phyloP scores from a whole-genome alignment of 768 basidiomycete species.

The Naganishia onofrii region DNA sequence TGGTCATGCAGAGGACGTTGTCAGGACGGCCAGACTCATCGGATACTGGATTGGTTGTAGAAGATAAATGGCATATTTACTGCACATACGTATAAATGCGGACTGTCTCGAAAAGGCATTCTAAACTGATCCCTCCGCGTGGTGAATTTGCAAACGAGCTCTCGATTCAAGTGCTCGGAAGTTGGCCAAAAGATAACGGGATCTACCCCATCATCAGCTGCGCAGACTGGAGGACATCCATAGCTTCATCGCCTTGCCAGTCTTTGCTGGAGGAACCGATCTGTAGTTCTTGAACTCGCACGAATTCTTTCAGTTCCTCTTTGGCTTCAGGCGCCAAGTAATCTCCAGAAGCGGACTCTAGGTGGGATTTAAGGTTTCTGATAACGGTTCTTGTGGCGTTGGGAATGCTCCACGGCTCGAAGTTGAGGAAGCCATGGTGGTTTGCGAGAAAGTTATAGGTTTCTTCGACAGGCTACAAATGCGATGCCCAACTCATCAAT shows the following conservation, averaged over 20 bases:
- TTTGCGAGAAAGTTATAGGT: neutral
- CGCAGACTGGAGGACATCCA: neutral
- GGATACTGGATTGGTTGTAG: too few relatives aligned
- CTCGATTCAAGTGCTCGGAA: too few relatives aligned
- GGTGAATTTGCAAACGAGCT: too few relatives aligned
- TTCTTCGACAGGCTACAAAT: conserved; percentile 17
- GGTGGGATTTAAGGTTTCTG: neutral
- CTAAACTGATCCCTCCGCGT: neutral
- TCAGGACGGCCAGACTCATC: too few relatives aligned
- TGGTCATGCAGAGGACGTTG: neutral
- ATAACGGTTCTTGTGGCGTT: neutral
- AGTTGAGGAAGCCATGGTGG: neutral
- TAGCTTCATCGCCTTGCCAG: conserved; percentile 12
- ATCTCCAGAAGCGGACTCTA: neutral
- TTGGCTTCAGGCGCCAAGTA: conserved; percentile 19
- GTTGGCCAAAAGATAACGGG: neutral
- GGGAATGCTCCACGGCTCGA: conserved; percentile 7
- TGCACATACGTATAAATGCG: too few relatives aligned
- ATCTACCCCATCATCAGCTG: conserved; percentile 5
- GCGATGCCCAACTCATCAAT: too few relatives aligned
- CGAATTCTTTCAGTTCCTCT: conserved; percentile 15
- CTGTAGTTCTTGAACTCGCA: conserved; percentile 16
- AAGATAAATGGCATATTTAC: too few relatives aligned
- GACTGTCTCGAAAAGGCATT: too few relatives aligned
- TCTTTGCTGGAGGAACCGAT: conserved; percentile 15